Evolutionary conservation across 768 basidiomycete genomes (phyloP), one percentile per base, ranked within the genome.

Genomic region (Leccinum ochraceum): DNA sequence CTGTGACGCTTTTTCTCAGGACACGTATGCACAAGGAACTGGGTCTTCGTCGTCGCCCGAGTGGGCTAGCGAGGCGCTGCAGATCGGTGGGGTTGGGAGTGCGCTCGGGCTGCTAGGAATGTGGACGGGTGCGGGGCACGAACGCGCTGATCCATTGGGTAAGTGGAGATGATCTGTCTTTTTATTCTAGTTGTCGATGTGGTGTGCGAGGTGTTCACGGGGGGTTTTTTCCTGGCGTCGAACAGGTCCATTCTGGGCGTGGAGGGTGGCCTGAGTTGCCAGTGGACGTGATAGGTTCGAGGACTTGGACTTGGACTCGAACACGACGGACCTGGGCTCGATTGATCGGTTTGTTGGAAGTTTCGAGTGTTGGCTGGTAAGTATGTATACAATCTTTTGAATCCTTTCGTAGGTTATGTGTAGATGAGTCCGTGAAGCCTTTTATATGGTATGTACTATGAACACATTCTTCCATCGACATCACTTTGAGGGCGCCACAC

Each of bases 1-100:
- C 6, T 57, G 42, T 53, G 36, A 58, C 53, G 16, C 6, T 11
- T 57, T 2, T 39, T 49, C 14, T 49, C 3, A 68, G 67, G 63
- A 71, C 32, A 69, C 67, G 2, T 57, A 54, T 22, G 49, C 46
- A 16, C 64, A 81, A 75, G 75, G 69, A 1, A n/a, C 9, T 0
- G 42, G n/a, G n/a, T 42, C 42, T n/a, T 61, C 77, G 17, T 66
- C 69, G 20, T 60, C 60, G 5, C 74, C 79, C 0, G 79, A 83
- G 61, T 86, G 85, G 85, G 71, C 74, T 2, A 80, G 77, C 13
- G 85, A 87, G 61, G 82, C 78, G n/a, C 72, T 86, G 0, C 85
- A 87, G 60, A 68, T 86, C 11, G 86, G 86, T 13, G 79, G 79
- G 2, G 71, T 82, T 16, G 83, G 83, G 6, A 82, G 82, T n/a